These are phyloP conservation scores for Pseudocercospora eumusae DNA, from an alignment of 2,329 filamentous ascomycete genomes.

Conservation along the genomic window DNA sequence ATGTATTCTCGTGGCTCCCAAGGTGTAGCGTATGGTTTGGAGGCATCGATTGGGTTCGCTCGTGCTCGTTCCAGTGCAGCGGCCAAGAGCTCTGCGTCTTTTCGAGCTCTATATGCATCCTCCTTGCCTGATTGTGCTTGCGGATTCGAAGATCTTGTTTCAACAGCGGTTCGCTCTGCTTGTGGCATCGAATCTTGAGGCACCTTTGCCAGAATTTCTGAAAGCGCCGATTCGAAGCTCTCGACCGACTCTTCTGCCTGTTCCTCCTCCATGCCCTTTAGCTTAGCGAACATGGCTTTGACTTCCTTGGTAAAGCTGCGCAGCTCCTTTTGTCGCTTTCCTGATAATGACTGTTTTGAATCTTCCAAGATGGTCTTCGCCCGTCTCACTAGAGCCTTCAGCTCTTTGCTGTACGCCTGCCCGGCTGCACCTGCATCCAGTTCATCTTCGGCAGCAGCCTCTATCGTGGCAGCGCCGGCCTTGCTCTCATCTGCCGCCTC, in stretches of 20 bases:
- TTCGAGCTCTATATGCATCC: constrained; percentile 51
- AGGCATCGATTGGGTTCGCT: constrained; percentile 73
- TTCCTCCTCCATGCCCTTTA: constrained; percentile 38
- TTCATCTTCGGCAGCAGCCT: constrained; percentile 15
- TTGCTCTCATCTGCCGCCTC: constrained; percentile 32
- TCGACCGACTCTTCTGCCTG: constrained; percentile 33
- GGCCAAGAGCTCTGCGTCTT: constrained; percentile 60
- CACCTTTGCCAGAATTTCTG: constrained; percentile 48
- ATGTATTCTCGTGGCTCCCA: constrained; percentile 88
- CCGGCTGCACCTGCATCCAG: constrained; percentile 12
- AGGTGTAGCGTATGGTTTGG: constrained; percentile 85
- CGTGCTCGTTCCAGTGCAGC: constrained; percentile 62
- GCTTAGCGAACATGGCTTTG: constrained; percentile 62
- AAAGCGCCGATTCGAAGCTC: constrained; percentile 40
- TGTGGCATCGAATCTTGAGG: constrained; percentile 41
- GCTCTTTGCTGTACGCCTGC: constrained; percentile 40
- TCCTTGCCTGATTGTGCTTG: constrained; percentile 44
- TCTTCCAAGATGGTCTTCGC: constrained; percentile 62
- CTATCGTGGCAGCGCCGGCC: constrained; percentile 24
- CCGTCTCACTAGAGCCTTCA: constrained; percentile 57
- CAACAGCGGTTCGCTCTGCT: constrained; percentile 30
- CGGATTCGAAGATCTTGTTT: constrained; percentile 31
- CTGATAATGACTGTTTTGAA: constrained; percentile 55
- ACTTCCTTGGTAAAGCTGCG: constrained; percentile 70
- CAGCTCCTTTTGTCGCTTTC: constrained; percentile 73